These are phyloP conservation scores for Coffea humblotiana DNA, from an alignment of 305 asterid genomes.

Conservation along the genomic window DNA sequence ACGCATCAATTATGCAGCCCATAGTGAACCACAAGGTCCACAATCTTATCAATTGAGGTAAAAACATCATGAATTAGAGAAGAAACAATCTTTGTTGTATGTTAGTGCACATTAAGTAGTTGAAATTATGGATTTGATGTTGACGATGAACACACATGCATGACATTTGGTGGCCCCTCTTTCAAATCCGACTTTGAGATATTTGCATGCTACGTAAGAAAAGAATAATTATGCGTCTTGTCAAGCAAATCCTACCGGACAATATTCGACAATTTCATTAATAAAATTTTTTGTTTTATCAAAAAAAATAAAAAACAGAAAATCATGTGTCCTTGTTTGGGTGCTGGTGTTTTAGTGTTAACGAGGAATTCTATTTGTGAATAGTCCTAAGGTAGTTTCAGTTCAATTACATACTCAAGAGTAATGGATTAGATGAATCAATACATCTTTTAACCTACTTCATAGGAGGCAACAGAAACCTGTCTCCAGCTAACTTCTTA, in stretches of 20 bases:
- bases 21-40: neutral
- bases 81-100: neutral
- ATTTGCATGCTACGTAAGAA: neutral
- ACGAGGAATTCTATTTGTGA: too few relatives aligned
- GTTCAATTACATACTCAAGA: too few relatives aligned
- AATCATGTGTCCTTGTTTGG: too few relatives aligned
- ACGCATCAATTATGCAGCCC: neutral
- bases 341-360: too few relatives aligned
- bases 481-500: neutral
- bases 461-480: neutral
- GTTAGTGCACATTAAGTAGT: neutral
- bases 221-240: too few relatives aligned
- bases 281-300: too few relatives aligned
- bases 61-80: neutral
- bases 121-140: neutral
- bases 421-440: neutral
- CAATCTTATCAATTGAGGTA: neutral
- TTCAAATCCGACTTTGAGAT: neutral
- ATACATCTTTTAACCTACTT: neutral
- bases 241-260: too few relatives aligned
- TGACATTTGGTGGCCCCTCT: neutral
- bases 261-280: too few relatives aligned
- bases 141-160: neutral
- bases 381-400: too few relatives aligned
- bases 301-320: too few relatives aligned